Conservation (phyloP, 257 asterid species). For the Solanum chiquidenum region DNA sequence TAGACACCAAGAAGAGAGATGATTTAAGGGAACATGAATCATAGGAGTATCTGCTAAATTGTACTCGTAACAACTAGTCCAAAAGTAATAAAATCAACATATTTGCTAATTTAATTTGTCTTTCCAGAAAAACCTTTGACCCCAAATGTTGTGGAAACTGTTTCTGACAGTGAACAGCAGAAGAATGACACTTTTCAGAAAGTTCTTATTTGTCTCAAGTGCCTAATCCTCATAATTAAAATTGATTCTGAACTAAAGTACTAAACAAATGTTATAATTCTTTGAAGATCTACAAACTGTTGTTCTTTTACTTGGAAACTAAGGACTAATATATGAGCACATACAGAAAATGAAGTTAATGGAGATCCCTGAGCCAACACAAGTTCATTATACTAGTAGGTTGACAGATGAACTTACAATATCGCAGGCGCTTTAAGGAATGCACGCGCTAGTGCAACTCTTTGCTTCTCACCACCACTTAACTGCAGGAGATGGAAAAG, state of each 20-base stretch:
- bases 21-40: not conserved
- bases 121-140: not conserved
- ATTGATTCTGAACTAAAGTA: not conserved
- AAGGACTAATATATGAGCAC: not conserved
- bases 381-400: not conserved
- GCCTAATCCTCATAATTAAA: not conserved
- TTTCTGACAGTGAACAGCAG: not conserved
- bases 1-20: not conserved
- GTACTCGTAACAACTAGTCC: not conserved
- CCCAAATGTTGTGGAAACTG: not conserved
- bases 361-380: not conserved
- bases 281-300: not conserved
- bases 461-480: constrained; percentile 99
- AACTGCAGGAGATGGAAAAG: constrained; percentile 45
- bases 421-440: constrained; percentile 90
- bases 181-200: not conserved
- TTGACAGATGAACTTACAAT: constrained; percentile 40
- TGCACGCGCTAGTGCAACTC: constrained; percentile 96
- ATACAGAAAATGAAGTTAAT: not conserved
- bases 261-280: not conserved
- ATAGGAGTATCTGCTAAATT: not conserved
- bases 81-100: not conserved
- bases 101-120: not conserved
- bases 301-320: not conserved
- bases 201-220: not conserved